Percentiles rank a stretch among this genome's conserved stretches.
Evolutionary conservation across 106 monocot genomes (phyloP).

Genomic region (Acorus calamus): DNA sequence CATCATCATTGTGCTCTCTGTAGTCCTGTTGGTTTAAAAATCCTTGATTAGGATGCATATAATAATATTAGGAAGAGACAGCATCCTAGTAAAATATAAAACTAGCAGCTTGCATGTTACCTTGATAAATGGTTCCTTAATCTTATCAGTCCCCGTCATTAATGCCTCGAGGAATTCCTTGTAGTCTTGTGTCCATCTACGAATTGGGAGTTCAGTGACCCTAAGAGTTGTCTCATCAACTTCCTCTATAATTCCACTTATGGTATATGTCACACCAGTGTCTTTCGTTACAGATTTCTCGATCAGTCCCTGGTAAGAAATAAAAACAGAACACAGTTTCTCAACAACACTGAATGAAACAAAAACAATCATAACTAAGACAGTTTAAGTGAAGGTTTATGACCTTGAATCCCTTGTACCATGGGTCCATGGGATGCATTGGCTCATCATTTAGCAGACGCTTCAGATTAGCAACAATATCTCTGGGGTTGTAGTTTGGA

Average conservation of each 20-base stretch:
- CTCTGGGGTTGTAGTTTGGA: slow-evolving; percentile 93
- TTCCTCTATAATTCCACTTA: slow-evolving; percentile 66
- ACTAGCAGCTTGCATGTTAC: slow-evolving; percentile 10
- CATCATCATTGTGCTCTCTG: slow-evolving; percentile 65
- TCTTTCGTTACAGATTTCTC: slow-evolving; percentile 77
- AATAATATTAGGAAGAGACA: not conserved
- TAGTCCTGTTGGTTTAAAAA: slow-evolving; percentile 36
- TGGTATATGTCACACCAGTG: slow-evolving; percentile 64
- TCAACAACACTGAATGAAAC: not conserved
- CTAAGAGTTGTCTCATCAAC: slow-evolving; percentile 50
- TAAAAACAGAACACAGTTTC: not conserved
- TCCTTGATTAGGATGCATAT: not conserved
- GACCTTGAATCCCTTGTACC: slow-evolving; percentile 93
- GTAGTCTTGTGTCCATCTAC: slow-evolving; percentile 88
- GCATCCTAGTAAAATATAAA: not conserved
- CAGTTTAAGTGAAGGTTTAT: not conserved
- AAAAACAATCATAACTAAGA: not conserved
- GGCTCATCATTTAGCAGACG: slow-evolving; percentile 66
- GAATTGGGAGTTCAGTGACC: slow-evolving; percentile 74
- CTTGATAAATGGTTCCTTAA: slow-evolving; percentile 84
- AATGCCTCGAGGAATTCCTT: slow-evolving; percentile 66
- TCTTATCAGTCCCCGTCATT: slow-evolving; percentile 59
- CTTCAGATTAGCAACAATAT: slow-evolving; percentile 70
- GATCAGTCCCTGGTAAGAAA: slow-evolving; percentile 33
- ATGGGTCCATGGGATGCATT: slow-evolving; percentile 80